Evolutionary conservation across 345 rosid genomes (phyloP).

Genomic region (Lenwebbia sp.): DNA sequence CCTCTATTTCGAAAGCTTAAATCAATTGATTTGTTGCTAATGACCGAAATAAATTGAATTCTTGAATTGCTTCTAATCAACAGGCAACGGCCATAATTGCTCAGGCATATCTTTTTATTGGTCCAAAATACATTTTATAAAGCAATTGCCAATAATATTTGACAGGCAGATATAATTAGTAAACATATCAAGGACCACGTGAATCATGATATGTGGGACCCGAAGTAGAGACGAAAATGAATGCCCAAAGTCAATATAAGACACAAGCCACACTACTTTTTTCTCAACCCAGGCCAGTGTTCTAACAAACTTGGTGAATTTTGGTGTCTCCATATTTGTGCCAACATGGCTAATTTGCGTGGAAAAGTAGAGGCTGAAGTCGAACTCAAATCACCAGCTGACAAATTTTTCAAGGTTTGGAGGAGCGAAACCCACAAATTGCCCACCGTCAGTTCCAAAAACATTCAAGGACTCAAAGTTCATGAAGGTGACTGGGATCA

Average conservation of each 20-base stretch:
- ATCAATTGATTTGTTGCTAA: neutral
- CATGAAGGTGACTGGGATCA: constrained; percentile 28
- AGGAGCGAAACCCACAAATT: neutral
- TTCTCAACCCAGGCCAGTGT: neutral
- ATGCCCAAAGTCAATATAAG: neutral
- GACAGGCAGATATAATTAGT: neutral
- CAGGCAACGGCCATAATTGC: neutral
- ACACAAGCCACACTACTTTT: neutral
- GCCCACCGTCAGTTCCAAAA: constrained; percentile 3
- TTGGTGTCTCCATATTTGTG: neutral
- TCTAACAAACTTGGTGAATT: neutral
- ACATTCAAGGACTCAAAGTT: constrained; percentile 8
- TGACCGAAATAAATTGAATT: neutral
- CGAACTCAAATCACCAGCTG: constrained; percentile 15
- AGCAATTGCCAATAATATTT: neutral
- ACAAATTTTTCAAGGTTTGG: constrained; percentile 5
- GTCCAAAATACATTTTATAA: neutral
- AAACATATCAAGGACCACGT: neutral
- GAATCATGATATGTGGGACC: neutral
- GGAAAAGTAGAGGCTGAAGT: constrained; percentile 6
- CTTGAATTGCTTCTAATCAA: neutral
- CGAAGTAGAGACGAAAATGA: neutral
- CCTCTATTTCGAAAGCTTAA: neutral
- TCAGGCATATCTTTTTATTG: neutral
- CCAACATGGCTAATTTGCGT: constrained; percentile 1